Conservation (phyloP, 495 filamentous ascomycete species). For the Ascodesmis nigricans region DNA sequence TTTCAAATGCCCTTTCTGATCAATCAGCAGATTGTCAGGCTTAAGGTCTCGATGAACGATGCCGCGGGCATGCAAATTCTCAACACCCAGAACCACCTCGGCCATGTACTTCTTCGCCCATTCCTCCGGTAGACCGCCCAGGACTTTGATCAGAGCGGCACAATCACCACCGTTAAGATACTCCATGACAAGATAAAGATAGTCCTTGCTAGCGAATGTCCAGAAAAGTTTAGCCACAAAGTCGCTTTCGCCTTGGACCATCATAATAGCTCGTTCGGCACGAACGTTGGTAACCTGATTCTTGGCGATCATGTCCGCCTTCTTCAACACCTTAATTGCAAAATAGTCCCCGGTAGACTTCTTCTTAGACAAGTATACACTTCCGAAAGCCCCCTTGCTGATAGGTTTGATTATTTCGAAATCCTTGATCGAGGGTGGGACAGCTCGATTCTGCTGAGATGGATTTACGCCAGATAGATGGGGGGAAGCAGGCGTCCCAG, state of each 20-base stretch:
- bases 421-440: conserved; percentile 89
- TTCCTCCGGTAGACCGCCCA: conserved; percentile 78
- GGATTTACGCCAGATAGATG: conserved; percentile 49
- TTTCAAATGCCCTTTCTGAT: conserved; percentile 90
- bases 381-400: conserved; percentile 95
- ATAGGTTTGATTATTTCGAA: conserved; percentile 99
- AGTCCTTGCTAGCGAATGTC: conserved; percentile 99
- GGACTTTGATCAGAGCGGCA: conserved; percentile 81
- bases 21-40: conserved; percentile 90
- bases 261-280: conserved; percentile 98
- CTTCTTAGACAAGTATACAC: conserved; percentile 93
- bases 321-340: conserved; percentile 94
- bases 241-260: conserved; percentile 99
- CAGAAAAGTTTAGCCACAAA: conserved; percentile 98
- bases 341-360: conserved; percentile 96
- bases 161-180: conserved; percentile 96
- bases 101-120: conserved; percentile 95
- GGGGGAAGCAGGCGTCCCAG: conserved; percentile 49
- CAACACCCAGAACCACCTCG: conserved; percentile 83
- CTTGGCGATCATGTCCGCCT: conserved; percentile 98
- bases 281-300: conserved; percentile 99
- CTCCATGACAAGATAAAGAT: conserved; percentile 96
- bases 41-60: conserved; percentile 95
- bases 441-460: conserved; percentile 49
- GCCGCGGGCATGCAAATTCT: conserved; percentile 79